Base-by-base conservation (phyloP, 2,329 filamentous ascomycete genomes). In the Torrubiella hemipterigena region DNA sequence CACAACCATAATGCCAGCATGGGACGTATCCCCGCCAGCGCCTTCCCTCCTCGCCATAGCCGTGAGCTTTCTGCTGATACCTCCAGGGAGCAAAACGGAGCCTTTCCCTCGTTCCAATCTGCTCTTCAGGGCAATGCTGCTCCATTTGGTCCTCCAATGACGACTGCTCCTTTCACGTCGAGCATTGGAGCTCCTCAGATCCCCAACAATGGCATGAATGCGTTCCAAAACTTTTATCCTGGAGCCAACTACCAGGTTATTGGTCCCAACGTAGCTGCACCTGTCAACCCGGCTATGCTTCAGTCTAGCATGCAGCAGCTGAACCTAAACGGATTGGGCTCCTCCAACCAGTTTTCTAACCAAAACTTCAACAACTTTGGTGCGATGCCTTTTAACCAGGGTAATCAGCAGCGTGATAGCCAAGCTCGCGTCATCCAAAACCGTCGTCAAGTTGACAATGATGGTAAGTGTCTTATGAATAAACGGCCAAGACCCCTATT, bases 1-100 rank as follows among this genome's bases (percentile, higher is more conserved):
- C 81, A 82, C 49, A 75, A 87, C 43, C 83, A 89, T 58, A 89
- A 86, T 52, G 78, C 79, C 22, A 91, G 75, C 52, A 69, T 91
- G 37, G 83, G 85, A 31, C 80, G 83, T 33, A 83, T 86, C 47
- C 82, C 83, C 19, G 66, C 70, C 27, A 74, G 74, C 34, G 73
- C 67, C 14, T 55, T 80, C 32, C 67, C 67, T 34, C 72, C 73
- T 45, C 77, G 81, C 38, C 81, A 86, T 50, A 81, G 68, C 52
- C 78, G 82, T 35, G 81, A 89, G 49, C 59, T 85, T 17, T 76
- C 77, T 9, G 57, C 55, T 23, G 68, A 71, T 34, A 59, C 48
- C 40, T 55, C 50, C 40, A 62, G 63, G 17, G 64, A 69, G 30
- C 61, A 65, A 40, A 39, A 50, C 17, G 53, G 50, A 44, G 61